Evolutionary conservation across 768 basidiomycete genomes (phyloP), one percentile per base, ranked within the genome.

Genomic region (Filobasidium floriforme): DNA sequence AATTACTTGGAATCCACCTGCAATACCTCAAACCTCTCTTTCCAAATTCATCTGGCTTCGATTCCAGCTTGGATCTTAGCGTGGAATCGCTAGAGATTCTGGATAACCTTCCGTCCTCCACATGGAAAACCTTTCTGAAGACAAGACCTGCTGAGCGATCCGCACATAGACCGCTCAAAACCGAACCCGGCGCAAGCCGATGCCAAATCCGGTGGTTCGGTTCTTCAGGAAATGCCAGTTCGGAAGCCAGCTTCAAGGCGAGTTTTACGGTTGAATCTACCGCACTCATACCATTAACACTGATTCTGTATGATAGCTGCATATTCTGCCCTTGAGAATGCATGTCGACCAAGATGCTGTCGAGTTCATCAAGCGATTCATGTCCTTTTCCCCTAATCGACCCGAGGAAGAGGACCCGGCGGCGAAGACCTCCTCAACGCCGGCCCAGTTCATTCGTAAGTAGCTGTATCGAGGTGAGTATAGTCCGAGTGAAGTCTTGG

Each of bases 331-430:
- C 14, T 81, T 99, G 1, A 83, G 94, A 28, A 80, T 99, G 41
- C 90, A 97, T 77, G 90, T 99, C 29, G 96, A 99, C 77, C 96
- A 99, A 80, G 96, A 99, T 78, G 96, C 96, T 15, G 84, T 99
- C 24, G 96, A 98, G 77, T 99, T 99, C 77, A 80, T 98, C 75
- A 99, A 99, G 82, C 88, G 88, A 67, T 98, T 98, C 79, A 93
- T 92, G 76, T 88, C 87, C 70, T 98, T 97, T 81, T 84, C 87
- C 71, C 44, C 44, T 5, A 67, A 73, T 14, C 44, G 59, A 10
- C 67, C 65, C 41, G 86, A 87, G 72, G 63, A 63, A 0, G 12
- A 71, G 18, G 41, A 59, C 14, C 54, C 49, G 9, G 5, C 40
- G n/a, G 60, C 79, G 9, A 40, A 52, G 24, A 1, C 66, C 10